Base-by-base conservation (phyloP, 2,329 filamentous ascomycete species). In the Ustilaginoidea virens region DNA sequence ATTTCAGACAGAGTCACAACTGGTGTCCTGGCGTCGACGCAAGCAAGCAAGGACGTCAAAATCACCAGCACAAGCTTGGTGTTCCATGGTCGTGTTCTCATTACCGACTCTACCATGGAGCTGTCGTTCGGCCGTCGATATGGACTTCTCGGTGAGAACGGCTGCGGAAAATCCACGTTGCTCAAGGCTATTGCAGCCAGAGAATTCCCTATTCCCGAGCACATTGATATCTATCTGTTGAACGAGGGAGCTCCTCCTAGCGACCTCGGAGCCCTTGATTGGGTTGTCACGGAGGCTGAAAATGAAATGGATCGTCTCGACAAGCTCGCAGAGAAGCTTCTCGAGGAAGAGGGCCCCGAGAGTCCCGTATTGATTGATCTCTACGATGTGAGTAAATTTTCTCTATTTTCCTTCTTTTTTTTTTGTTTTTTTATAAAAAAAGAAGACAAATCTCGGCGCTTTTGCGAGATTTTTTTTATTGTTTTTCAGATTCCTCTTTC, bases 1-100 rank as follows among this genome's bases (percentile, higher is more conserved):
- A 69, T 98, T 40, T 96, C 90, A 10, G 90, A 98, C 60, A 80
- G 90, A 56, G 90, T 98, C 55, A 98, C 92, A 36, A 98, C 90
- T 36, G 90, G 90, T 71, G 90, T 98, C 32, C 66, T 98, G 37
- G 69, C 86, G 21, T 98, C 90, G 25, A 73, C 87, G 39, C 58
- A 70, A 39, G 67, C 80, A 42, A 92, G 80, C 63, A 80, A 82
- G 59, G 90, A 98, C 58, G 83, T 93, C 57, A 98, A 98, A 69
- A 90, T 98, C 55, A 92, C 78, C 41, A 93, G 85, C 32, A 72
- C 76, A 47, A 92, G 80, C 39, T 66, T 98, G 43, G 87, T 94
- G 39, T 98, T 98, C 74, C 92, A 98, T 69, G 90, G 92, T 47
- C 83, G 80, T 45, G 90, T 96, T 43, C 75, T 98, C 36, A 81